Conservation (phyloP, 2,329 filamentous ascomycete species). For the Ciborinia camelliae region DNA sequence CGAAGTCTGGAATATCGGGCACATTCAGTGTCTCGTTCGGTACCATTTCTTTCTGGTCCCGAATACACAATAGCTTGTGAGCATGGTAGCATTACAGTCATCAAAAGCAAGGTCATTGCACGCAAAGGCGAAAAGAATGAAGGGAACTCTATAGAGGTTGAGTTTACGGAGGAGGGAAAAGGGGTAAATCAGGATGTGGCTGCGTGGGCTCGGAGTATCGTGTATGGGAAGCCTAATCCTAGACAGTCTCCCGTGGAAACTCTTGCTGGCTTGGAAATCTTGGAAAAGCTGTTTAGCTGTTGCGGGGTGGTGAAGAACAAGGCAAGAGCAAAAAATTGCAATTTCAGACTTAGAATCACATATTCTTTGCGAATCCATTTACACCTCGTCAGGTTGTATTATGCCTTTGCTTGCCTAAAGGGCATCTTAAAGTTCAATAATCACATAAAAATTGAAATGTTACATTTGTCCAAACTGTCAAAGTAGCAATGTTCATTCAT, state of each 20-base stretch:
- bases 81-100: constrained; percentile 34
- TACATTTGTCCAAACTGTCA: neutral
- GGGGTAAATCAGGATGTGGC: constrained; percentile 36
- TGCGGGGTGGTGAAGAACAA: constrained; percentile 37
- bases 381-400: no score
- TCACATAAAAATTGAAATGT: neutral
- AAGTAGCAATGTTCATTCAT: neutral
- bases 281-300: constrained; percentile 39
- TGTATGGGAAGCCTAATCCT: constrained; percentile 28
- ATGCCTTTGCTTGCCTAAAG: neutral
- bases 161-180: constrained; percentile 34
- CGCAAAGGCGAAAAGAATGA: constrained; percentile 31
- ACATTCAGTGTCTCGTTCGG: constrained; percentile 37
- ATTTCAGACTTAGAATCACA: constrained; percentile 27
- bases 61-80: constrained; percentile 37
- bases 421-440: neutral
- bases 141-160: constrained; percentile 27
- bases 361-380: neutral
- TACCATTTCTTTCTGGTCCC: constrained; percentile 33
- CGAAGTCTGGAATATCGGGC: constrained; percentile 34
- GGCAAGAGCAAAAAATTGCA: constrained; percentile 29
- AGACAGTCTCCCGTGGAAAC: constrained; percentile 31
- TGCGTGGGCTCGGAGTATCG: constrained; percentile 35
- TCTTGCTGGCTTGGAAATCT: constrained; percentile 35
- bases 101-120: constrained; percentile 31